phyloP scores from a whole-genome alignment of 345 rosid species.

The Eucalyptus erythrocorys region DNA sequence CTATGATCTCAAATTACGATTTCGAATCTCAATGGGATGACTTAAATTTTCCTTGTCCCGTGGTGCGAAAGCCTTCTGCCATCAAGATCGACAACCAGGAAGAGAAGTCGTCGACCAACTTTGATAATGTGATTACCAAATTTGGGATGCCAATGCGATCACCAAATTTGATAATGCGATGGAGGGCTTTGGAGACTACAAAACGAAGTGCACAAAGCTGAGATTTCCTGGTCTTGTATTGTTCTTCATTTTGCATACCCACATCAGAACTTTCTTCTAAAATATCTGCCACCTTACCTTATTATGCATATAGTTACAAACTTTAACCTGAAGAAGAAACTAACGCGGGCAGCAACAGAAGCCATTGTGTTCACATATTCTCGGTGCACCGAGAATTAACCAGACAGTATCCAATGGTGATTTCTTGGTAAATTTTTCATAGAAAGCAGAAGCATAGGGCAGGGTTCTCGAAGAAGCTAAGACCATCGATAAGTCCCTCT shows the following conservation, averaged over 20 bases:
- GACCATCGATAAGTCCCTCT: constrained; percentile 41
- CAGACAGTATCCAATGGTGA: neutral
- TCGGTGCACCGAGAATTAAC: constrained; percentile 29
- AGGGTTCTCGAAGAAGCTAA: constrained; percentile 84
- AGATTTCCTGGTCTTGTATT: neutral
- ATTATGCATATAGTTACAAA: neutral
- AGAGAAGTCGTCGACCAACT: too few relatives aligned
- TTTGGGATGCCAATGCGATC: too few relatives aligned
- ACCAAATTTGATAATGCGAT: neutral
- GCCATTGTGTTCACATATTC: constrained; percentile 15
- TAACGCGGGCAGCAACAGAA: constrained; percentile 86
- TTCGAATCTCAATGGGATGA: neutral
- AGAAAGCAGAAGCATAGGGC: constrained; percentile 93
- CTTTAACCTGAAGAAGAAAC: constrained; percentile 38
- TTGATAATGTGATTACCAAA: too few relatives aligned
- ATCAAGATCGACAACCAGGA: too few relatives aligned
- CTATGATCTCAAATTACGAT: neutral
- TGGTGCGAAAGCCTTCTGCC: neutral
- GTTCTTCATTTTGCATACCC: neutral
- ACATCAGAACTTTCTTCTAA: constrained; percentile 30
- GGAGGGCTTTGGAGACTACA: neutral
- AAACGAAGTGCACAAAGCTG: neutral
- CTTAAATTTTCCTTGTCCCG: neutral
- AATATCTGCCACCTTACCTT: constrained; percentile 15
- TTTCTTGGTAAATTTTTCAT: neutral